Evolutionary conservation across 495 filamentous ascomycete species (phyloP).

Genomic region (Penicillium turbatum): DNA sequence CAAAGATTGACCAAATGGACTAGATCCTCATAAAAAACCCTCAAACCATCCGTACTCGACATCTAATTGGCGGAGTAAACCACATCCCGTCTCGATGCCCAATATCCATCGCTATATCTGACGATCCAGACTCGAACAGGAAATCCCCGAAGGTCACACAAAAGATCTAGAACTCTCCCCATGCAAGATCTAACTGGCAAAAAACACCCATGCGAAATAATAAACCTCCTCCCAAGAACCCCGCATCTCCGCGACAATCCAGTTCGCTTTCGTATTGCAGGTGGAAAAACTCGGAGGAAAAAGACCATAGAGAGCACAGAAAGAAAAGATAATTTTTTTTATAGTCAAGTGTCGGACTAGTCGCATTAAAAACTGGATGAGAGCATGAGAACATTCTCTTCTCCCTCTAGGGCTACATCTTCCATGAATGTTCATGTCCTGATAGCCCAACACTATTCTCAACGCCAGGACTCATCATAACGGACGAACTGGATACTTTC

Average conservation of each 20-base stretch:
- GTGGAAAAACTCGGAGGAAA: conserved; percentile 21
- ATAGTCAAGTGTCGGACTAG: conserved; percentile 18
- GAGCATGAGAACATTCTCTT: conserved; percentile 1
- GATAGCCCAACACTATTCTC: background rate
- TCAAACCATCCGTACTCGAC: no score
- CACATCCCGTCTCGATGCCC: background rate
- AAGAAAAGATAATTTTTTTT: background rate
- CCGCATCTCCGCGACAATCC: conserved; percentile 19
- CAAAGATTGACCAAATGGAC: no score
- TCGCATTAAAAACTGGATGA: conserved; percentile 17
- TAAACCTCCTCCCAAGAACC: conserved; percentile 9
- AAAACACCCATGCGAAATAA: background rate
- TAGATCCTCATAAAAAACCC: no score
- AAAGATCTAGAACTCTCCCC: no score
- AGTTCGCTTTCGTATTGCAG: conserved; percentile 20
- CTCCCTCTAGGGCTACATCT: background rate
- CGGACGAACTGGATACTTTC: no score
- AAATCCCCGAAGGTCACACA: background rate
- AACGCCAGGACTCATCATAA: background rate
- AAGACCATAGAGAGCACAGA: background rate
- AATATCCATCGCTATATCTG: background rate
- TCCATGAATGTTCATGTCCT: background rate
- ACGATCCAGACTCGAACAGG: background rate
- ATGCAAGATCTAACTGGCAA: no score
- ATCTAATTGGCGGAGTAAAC: conserved; percentile 1